These are phyloP conservation scores for Scheffersomyces titani DNA, from an alignment of 1,139 yeast genomes.

Conservation along the genomic window DNA sequence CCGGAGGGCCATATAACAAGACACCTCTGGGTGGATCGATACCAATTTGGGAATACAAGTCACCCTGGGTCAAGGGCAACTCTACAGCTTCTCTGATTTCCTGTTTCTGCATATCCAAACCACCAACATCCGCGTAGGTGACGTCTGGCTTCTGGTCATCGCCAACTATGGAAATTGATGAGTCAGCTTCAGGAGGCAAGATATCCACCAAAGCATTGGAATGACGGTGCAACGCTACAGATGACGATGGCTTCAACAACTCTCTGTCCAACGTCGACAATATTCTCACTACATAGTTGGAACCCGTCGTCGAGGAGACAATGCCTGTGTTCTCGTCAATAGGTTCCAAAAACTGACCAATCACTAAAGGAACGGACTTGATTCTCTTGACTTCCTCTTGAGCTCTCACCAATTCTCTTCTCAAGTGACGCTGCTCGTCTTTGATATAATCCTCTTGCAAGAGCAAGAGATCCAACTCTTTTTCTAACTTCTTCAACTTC, in stretches of 20 bases:
- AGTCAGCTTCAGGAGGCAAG: constrained; percentile 98
- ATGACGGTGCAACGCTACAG: constrained; percentile 97
- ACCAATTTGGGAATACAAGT: constrained; percentile 94
- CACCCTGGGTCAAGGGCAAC: constrained; percentile 93
- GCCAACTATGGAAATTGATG: constrained; percentile 91
- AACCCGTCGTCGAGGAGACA: constrained; percentile 96
- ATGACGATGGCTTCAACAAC: constrained; percentile 87
- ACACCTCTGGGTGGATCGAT: constrained; percentile 99
- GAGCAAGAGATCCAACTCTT: constrained; percentile 78
- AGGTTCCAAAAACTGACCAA: constrained; percentile 97
- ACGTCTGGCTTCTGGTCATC: constrained; percentile 93
- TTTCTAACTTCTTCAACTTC: constrained; percentile 81
- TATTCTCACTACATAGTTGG: constrained; percentile 93
- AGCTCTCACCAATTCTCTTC: constrained; percentile 91
- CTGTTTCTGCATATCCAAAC: constrained; percentile 98
- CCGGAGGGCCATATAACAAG: constrained; percentile 96
- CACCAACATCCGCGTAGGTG: constrained; percentile 94
- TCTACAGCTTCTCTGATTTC: constrained; percentile 99
- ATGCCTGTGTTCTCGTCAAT: constrained; percentile 96
- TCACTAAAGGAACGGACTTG: constrained; percentile 95
- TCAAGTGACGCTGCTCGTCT: constrained; percentile 96
- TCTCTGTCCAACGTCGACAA: constrained; percentile 94
- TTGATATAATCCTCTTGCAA: constrained; percentile 96
- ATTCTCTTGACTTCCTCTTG: constrained; percentile 98
- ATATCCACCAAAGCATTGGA: constrained; percentile 97